phyloP scores from a whole-genome alignment of 148 eudicot species.

The Nepenthes mirabilis region DNA sequence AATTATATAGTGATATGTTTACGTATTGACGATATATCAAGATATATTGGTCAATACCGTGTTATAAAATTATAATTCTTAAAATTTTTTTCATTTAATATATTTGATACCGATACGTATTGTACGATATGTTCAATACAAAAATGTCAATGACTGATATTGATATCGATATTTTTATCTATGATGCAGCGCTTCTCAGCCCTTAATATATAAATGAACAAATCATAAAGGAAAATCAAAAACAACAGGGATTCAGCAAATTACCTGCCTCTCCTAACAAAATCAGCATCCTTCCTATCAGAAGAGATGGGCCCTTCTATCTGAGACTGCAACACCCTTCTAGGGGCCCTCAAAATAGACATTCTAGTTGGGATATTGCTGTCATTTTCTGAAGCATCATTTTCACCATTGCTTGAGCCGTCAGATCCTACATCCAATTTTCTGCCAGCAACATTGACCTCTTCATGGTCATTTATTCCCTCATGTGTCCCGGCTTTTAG shows the following conservation, averaged over 20 bases:
- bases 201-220: too few species aligned
- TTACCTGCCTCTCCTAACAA: constrained; percentile 29
- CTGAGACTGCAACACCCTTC: constrained; percentile 17
- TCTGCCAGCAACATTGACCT: constrained; percentile 1
- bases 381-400: constrained; percentile 8
- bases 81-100: too few species aligned
- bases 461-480: not conserved
- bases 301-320: constrained; percentile 24
- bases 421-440: constrained; percentile 16
- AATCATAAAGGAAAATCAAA: not conserved
- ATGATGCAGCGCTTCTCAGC: too few species aligned
- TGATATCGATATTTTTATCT: too few species aligned
- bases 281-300: constrained; percentile 15
- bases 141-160: too few species aligned
- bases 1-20: too few species aligned
- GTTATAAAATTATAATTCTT: too few species aligned
- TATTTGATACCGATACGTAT: too few species aligned
- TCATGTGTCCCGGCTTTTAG: too few species aligned
- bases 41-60: too few species aligned
- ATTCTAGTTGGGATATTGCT: constrained; percentile 14
- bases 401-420: constrained; percentile 11
- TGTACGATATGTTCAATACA: too few species aligned
- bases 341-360: constrained; percentile 11
- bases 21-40: too few species aligned
- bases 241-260: not conserved